phyloP scores from a whole-genome alignment of 2,329 filamentous ascomycete species.

The Teratosphaeria nubilosa region DNA sequence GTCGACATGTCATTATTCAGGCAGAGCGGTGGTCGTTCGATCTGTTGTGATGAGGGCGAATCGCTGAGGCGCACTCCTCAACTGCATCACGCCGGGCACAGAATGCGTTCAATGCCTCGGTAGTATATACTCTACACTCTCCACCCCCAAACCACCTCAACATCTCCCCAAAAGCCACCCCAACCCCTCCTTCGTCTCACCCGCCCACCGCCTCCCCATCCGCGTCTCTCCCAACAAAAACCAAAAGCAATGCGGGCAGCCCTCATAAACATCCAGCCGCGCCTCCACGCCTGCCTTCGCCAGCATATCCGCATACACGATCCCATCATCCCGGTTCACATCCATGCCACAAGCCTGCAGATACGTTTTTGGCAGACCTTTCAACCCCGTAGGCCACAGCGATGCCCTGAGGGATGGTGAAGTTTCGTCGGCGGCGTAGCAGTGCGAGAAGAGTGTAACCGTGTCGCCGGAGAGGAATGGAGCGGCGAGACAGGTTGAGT shows the following conservation, averaged over 20 bases:
- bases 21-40: too few species aligned
- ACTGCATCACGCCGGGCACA: background rate
- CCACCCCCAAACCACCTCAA: background rate
- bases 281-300: slow-evolving; percentile 7
- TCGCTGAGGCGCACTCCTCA: too few species aligned
- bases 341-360: slow-evolving; percentile 10
- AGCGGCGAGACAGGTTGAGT: slow-evolving; percentile 27
- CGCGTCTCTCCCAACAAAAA: slow-evolving; percentile 18
- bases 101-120: background rate
- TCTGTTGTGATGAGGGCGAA: too few species aligned
- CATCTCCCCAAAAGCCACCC: slow-evolving; percentile 19
- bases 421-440: slow-evolving; percentile 4
- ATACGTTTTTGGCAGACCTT: slow-evolving; percentile 6
- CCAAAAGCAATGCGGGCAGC: slow-evolving; percentile 32
- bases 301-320: slow-evolving; percentile 6
- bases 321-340: slow-evolving; percentile 9
- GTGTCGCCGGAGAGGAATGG: slow-evolving; percentile 10
- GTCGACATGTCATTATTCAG: too few species aligned
- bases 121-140: background rate
- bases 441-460: slow-evolving; percentile 5
- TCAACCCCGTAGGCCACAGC: slow-evolving; percentile 3
- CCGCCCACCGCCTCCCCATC: slow-evolving; percentile 15
- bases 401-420: slow-evolving; percentile 5
- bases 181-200: slow-evolving; percentile 22
- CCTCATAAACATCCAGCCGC: slow-evolving; percentile 8